Evolutionary conservation across 129 eudicot species (phyloP).

Genomic region (Chrysanthemum makinoi): DNA sequence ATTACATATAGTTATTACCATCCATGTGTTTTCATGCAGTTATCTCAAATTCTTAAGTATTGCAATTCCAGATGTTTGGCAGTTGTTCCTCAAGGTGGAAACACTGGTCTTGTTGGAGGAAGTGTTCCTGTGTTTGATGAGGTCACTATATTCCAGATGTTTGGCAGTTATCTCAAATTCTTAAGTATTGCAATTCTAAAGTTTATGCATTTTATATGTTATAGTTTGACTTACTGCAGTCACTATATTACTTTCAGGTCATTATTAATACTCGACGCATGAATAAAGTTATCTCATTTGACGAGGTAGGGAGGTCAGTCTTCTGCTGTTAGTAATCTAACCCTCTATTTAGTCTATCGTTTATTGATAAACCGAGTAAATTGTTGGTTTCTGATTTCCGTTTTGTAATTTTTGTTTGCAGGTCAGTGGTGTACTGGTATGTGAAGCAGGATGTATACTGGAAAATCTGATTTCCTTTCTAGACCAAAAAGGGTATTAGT

Average conservation of each 20-base stretch:
- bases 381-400: slow-evolving; percentile 2
- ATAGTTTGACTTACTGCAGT: neutral
- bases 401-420: slow-evolving; percentile 25
- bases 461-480: slow-evolving; percentile 85
- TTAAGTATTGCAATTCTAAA: too few relatives aligned
- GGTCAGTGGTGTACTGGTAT: slow-evolving; percentile 95
- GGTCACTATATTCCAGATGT: too few relatives aligned
- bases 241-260: slow-evolving; percentile 47
- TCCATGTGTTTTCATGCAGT: slow-evolving; percentile 44
- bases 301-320: slow-evolving; percentile 71
- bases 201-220: neutral
- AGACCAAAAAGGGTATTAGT: slow-evolving; percentile 76
- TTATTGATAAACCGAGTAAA: neutral
- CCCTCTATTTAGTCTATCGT: slow-evolving; percentile 2
- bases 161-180: too few relatives aligned
- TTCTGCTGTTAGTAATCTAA: slow-evolving; percentile 1
- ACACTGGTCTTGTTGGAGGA: slow-evolving; percentile 99
- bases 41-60: slow-evolving; percentile 78
- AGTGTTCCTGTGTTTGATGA: slow-evolving; percentile 96
- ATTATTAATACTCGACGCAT: slow-evolving; percentile 69
- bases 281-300: slow-evolving; percentile 78
- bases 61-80: slow-evolving; percentile 92
- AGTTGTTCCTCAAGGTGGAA: slow-evolving; percentile 99
- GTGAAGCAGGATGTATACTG: slow-evolving; percentile 98
- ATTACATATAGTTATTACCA: slow-evolving; percentile 4